Evolutionary conservation across 1,139 yeast species (phyloP).

Genomic region (Candida dubliniensis): DNA sequence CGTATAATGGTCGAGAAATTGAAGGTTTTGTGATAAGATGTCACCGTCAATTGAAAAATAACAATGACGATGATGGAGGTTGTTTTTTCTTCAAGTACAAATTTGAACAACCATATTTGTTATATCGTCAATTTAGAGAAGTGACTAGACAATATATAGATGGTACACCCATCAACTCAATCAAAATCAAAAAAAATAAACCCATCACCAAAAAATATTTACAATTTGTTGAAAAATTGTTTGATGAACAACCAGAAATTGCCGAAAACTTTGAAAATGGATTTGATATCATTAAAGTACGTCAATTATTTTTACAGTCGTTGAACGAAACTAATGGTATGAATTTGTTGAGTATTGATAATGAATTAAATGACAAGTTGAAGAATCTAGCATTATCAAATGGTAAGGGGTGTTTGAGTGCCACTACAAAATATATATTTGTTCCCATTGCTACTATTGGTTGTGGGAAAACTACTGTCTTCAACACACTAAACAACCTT

Average conservation of each 20-base stretch:
- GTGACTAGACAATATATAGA: slow-evolving; percentile 65
- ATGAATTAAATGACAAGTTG: slow-evolving; percentile 17
- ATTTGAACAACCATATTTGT: slow-evolving; percentile 90
- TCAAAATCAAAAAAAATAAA: slow-evolving; percentile 49
- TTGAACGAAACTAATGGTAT: slow-evolving; percentile 34
- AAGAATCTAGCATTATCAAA: slow-evolving; percentile 9
- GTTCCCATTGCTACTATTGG: slow-evolving; percentile 91
- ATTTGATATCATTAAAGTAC: slow-evolving; percentile 71
- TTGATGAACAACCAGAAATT: slow-evolving; percentile 46
- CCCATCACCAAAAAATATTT: slow-evolving; percentile 67
- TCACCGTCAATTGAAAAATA: slow-evolving; percentile 37
- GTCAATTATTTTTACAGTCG: slow-evolving; percentile 61
- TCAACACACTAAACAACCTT: slow-evolving; percentile 56
- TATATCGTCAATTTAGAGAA: slow-evolving; percentile 91
- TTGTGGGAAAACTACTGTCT: slow-evolving; percentile 90
- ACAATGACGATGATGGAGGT: slow-evolving; percentile 19
- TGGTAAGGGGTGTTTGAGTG: too few relatives aligned
- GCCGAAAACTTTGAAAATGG: slow-evolving; percentile 52
- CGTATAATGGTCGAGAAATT: slow-evolving; percentile 67
- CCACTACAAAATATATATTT: slow-evolving; percentile 51
- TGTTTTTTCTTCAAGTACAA: slow-evolving; percentile 84
- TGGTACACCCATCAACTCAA: slow-evolving; percentile 37
- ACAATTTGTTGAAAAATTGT: slow-evolving; percentile 58
- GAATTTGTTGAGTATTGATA: slow-evolving; percentile 27
- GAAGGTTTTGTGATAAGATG: slow-evolving; percentile 95